phyloP scores from a whole-genome alignment of 768 basidiomycete genomes.

The Russula vinacea region DNA sequence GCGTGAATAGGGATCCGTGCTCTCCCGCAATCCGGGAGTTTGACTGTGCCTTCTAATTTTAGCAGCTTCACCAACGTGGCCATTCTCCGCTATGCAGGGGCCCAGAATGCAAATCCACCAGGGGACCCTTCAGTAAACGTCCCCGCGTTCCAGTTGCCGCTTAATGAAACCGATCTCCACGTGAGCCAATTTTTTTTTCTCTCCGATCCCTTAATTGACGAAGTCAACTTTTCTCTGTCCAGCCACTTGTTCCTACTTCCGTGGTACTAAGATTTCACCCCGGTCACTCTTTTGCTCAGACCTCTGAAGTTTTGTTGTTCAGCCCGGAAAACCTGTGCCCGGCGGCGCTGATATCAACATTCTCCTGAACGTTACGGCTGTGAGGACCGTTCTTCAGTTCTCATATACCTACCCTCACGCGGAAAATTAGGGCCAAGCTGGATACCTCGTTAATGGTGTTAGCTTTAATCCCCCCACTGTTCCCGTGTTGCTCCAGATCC shows the following conservation, averaged over 20 bases:
- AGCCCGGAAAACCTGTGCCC: neutral
- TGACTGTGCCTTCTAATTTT: neutral
- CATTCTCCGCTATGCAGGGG: neutral
- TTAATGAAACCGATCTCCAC: neutral
- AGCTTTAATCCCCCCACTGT: neutral
- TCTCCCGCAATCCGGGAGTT: neutral
- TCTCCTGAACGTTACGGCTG: neutral
- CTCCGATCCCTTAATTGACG: no score
- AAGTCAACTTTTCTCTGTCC: neutral
- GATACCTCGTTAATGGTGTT: neutral
- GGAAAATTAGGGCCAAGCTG: neutral
- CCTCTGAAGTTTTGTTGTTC: neutral
- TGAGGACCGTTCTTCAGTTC: neutral
- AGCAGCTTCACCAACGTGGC: neutral
- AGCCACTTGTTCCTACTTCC: neutral
- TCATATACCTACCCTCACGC: neutral
- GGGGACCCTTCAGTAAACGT: neutral
- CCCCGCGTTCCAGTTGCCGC: neutral
- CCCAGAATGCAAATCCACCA: neutral
- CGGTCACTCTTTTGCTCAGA: neutral
- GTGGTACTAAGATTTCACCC: neutral
- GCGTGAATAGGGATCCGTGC: neutral
- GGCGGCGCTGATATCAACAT: neutral
- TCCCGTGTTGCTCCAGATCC: neutral
- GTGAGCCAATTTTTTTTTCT: neutral